phyloP scores from a whole-genome alignment of 768 basidiomycete species.

The Crucibulum laeve region DNA sequence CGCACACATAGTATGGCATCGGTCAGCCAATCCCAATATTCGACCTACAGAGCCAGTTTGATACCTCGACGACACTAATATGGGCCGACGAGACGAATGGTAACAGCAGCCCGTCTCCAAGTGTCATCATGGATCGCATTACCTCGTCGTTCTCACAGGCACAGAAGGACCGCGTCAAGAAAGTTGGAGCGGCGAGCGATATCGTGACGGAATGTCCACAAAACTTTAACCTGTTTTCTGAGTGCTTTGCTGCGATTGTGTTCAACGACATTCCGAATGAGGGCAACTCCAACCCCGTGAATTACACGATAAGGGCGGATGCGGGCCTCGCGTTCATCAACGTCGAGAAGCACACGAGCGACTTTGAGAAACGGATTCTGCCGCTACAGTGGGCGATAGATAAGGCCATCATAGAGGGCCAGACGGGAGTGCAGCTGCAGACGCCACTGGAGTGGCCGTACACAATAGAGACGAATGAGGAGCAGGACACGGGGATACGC shows the following conservation, averaged over 20 bases:
- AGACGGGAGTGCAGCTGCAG: conserved; percentile 48
- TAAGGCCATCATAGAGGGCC: conserved; percentile 69
- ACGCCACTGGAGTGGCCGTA: conserved; percentile 74
- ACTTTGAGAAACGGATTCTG: conserved; percentile 62
- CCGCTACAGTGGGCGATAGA: conserved; percentile 80
- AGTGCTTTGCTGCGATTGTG: conserved; percentile 64
- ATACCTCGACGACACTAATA: conserved; percentile 46
- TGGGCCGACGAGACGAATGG: conserved; percentile 71
- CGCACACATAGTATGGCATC: conserved; percentile 51
- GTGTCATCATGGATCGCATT: conserved; percentile 56
- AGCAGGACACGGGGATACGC: conserved; percentile 51
- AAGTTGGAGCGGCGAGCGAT: conserved; percentile 40
- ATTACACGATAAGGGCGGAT: conserved; percentile 72
- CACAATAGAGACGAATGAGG: conserved; percentile 60
- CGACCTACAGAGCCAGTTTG: conserved; percentile 43
- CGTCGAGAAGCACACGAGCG: conserved; percentile 60
- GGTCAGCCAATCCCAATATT: conserved; percentile 50
- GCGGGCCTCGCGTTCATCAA: conserved; percentile 61
- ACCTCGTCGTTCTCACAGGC: conserved; percentile 43
- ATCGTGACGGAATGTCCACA: conserved; percentile 61
- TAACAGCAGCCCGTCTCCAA: conserved; percentile 47
- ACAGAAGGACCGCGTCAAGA: conserved; percentile 46
- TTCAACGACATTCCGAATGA: conserved; percentile 54
- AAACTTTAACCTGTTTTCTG: conserved; percentile 67
- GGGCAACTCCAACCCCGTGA: conserved; percentile 31